Percentiles rank a stretch among this genome's conserved stretches.
phyloP scores from a whole-genome alignment of 2,329 filamentous ascomycete species.

The Arachnomyces sp. region DNA sequence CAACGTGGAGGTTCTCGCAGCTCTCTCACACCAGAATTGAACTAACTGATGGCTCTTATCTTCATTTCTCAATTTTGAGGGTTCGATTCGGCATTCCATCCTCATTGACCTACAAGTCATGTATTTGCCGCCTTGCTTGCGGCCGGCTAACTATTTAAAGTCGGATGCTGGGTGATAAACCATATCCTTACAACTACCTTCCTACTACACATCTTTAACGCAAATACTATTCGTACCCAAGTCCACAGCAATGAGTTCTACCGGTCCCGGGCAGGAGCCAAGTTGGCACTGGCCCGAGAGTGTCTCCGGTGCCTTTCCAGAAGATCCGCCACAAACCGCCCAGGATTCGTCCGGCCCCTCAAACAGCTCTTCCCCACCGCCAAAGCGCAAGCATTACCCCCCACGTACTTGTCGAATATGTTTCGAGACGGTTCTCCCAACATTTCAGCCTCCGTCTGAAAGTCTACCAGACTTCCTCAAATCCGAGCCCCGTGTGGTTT shows the following conservation, averaged over 20 bases:
- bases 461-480: slow-evolving; percentile 51
- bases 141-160: slow-evolving; percentile 1
- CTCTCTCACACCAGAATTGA: slow-evolving; percentile 2
- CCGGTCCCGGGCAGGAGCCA: slow-evolving; percentile 1
- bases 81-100: slow-evolving; percentile 11
- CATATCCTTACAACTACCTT: not conserved
- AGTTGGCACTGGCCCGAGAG: slow-evolving; percentile 17
- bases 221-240: too few relatives aligned
- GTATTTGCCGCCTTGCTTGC: not conserved
- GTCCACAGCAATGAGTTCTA: too few relatives aligned
- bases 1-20: slow-evolving; percentile 3
- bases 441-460: slow-evolving; percentile 49
- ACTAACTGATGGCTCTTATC: not conserved
- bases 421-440: slow-evolving; percentile 61
- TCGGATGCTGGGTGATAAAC: slow-evolving; percentile 7
- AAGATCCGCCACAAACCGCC: not conserved
- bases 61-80: slow-evolving; percentile 1
- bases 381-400: slow-evolving; percentile 49
- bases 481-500: slow-evolving; percentile 52
- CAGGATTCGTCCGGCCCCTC: not conserved
- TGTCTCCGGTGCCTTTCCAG: not conserved
- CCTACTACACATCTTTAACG: not conserved
- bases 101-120: slow-evolving; percentile 12
- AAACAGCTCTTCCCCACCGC: not conserved
- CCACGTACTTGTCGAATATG: slow-evolving; percentile 83